These are phyloP conservation scores for Beauveria brongniartii DNA, from an alignment of 2,329 filamentous ascomycete species.

Conservation along the genomic window DNA sequence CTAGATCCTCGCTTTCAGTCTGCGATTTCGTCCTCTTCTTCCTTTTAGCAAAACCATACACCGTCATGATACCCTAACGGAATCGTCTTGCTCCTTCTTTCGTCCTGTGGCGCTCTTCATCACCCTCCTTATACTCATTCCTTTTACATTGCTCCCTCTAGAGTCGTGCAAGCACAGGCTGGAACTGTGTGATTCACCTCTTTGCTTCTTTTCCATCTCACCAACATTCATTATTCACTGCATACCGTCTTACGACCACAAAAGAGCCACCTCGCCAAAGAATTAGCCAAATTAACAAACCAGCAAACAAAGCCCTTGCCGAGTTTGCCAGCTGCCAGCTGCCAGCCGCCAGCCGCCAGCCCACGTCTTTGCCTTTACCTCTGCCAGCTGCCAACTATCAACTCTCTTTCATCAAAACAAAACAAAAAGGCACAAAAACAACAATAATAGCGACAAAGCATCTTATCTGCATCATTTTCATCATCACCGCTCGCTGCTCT, in stretches of 20 bases:
- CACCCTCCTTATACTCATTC: background rate
- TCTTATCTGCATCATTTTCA: background rate
- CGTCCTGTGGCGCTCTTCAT: background rate
- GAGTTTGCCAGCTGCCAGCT: background rate
- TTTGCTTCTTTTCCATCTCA: background rate
- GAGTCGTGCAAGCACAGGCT: conserved; percentile 8
- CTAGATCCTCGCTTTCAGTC: background rate
- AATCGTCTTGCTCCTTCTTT: background rate
- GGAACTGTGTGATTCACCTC: conserved; percentile 9
- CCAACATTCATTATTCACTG: background rate
- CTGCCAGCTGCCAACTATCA: conserved; percentile 2
- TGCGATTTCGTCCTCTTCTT: background rate
- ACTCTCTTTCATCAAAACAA: background rate
- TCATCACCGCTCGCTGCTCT: background rate
- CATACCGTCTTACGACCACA: background rate
- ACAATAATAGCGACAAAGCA: background rate
- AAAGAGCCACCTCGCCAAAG: background rate
- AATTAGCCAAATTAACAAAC: background rate
- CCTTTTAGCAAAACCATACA: background rate
- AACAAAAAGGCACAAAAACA: background rate
- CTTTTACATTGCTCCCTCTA: background rate
- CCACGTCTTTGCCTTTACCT: background rate
- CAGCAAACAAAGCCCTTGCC: background rate
- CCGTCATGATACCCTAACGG: background rate
- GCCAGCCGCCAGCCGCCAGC: background rate